phyloP scores from a whole-genome alignment of 2,329 filamentous ascomycete genomes.

The Exserohilum rostratum region DNA sequence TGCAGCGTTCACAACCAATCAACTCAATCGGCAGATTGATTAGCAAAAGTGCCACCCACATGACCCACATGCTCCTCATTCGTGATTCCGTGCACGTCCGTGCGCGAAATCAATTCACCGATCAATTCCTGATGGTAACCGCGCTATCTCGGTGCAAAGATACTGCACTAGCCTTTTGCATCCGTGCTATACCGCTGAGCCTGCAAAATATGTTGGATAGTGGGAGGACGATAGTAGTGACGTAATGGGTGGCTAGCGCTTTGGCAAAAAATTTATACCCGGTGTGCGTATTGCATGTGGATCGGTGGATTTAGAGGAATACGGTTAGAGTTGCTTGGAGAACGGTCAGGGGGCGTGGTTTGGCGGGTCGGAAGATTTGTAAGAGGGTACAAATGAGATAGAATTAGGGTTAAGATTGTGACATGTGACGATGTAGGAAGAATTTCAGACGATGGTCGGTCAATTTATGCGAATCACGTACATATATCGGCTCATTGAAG shows the following conservation, averaged over 20 bases:
- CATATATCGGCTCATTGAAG: not conserved
- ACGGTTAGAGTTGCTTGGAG: not conserved
- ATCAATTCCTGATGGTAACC: not conserved
- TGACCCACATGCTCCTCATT: not conserved
- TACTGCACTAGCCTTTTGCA: not conserved
- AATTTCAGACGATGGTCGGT: not conserved
- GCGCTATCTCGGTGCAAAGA: not conserved
- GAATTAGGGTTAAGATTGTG: not conserved
- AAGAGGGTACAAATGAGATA: not conserved
- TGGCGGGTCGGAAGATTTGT: not conserved
- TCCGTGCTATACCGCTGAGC: not conserved
- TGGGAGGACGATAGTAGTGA: not conserved
- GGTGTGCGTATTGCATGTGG: not conserved
- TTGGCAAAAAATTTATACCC: not conserved
- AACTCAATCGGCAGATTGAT: not conserved
- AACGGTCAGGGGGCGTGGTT: not conserved
- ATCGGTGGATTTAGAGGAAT: not conserved
- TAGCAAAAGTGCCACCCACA: too few relatives aligned
- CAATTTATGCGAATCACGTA: not conserved
- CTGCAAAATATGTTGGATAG: not conserved
- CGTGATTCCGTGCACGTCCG: not conserved
- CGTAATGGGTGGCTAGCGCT: not conserved
- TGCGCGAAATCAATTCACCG: not conserved
- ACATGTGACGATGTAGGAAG: not conserved
- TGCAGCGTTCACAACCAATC: not conserved